Base-by-base conservation (phyloP, 2,329 filamentous ascomycete species). In the Phialocephala subalpina region DNA sequence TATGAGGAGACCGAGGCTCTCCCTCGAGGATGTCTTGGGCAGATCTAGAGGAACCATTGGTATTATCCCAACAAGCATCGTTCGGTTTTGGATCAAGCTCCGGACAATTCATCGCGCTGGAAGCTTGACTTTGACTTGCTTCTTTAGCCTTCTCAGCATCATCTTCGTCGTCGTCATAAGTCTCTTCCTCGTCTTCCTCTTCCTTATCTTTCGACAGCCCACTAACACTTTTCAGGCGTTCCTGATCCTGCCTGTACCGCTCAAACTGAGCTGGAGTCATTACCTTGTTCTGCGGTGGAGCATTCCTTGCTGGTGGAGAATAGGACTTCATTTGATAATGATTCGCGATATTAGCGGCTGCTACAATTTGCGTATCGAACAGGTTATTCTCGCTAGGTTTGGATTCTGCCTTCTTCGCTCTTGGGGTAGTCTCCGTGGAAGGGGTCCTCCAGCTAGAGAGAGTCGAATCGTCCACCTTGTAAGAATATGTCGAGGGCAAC, bases 251-350 rank as follows among this genome's bases (percentile, higher is more conserved):
- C 68, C 89, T 87, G 74, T 94, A 95, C 69, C 86, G 86, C 76
- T 97, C 93, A 72, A 97, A 97, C 76, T 97, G 89, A 11, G 90
- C 92, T 0, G 91, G 91, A 1, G 94, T 97, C 92, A 97, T 97
- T 68, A 96, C 91, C 78, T 96, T 96, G 76, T 87, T 91, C 22
- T 83, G 82, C 9, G 84, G 78, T 1, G 81, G 57, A n/a, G 55
- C 47, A n/a, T 62, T 60, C 40, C 33, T 65, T 29, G 64, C 20
- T 33, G 62, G 62, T 22, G 69, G 67, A 2, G 68, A 63, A 3
- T 45, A 47, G 35, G 70, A 27, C 55, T 61, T 73, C 27, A 76
- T 69, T 25, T 73, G 65, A 33, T 73, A 77, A 62, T 67, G 66
- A 55, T 72, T 65, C n/a, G 73, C 74, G 45, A 75, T 33, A 63